A percentile compares a stretch with the other conserved stretches of the same genome.
Evolutionary conservation across 306 rosid species (phyloP).

Genomic region (Pyrus betulifolia): DNA sequence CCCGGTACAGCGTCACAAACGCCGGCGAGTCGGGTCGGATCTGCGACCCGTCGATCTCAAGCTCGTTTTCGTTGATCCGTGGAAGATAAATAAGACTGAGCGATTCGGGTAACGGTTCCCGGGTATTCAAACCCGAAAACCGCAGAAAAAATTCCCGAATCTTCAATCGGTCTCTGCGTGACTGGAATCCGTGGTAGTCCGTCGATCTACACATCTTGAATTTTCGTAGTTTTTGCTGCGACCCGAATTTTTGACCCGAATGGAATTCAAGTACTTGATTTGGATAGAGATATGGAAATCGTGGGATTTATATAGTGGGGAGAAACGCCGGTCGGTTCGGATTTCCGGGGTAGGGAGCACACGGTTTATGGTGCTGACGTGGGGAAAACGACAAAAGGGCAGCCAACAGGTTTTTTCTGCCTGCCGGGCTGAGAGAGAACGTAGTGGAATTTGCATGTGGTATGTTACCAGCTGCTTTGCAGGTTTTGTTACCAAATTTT

Average conservation of each 20-base stretch:
- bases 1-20: constrained; percentile 37
- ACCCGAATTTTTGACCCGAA: neutral
- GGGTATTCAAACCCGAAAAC: constrained; percentile 13
- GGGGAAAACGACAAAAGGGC: neutral
- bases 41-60: constrained; percentile 29
- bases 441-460: neutral
- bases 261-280: neutral
- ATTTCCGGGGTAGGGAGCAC: constrained; percentile 4
- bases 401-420: constrained; percentile 3
- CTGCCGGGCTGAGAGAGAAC: neutral
- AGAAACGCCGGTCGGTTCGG: neutral
- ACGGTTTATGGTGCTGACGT: constrained; percentile 11
- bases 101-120: constrained; percentile 23
- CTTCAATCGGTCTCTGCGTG: constrained; percentile 8
- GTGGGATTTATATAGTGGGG: neutral
- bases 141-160: constrained; percentile 26
- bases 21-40: constrained; percentile 32
- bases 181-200: constrained; percentile 14
- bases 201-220: constrained; percentile 37
- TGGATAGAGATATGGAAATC: neutral
- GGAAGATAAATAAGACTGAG: constrained; percentile 38
- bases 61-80: constrained; percentile 23
- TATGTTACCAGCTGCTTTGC: neutral
- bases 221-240: neutral
- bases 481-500: neutral